phyloP scores from a whole-genome alignment of 1,284 basidiomycete species.

The Takashimella tepidaria region DNA sequence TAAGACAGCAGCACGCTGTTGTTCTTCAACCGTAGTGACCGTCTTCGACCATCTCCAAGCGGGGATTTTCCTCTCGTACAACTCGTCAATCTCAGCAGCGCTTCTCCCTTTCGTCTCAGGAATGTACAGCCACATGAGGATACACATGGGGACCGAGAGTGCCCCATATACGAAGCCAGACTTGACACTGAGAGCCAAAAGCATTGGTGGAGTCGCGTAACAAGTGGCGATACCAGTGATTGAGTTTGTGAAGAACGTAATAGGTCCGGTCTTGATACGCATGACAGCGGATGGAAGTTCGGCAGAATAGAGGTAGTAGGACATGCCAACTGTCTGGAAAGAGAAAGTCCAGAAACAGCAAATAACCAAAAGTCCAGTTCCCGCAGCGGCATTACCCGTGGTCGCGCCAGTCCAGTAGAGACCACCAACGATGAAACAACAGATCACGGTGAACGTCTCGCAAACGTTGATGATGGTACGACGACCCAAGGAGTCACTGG shows the following conservation, averaged over 20 bases:
- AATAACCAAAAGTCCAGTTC: conserved; percentile 14
- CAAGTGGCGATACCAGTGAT: conserved; percentile 19
- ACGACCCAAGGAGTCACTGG: conserved; percentile 20
- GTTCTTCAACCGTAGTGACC: conserved; percentile 20
- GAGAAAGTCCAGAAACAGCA: conserved; percentile 23
- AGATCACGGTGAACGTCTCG: conserved; percentile 7
- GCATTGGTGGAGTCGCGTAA: conserved; percentile 26
- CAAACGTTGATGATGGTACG: conserved; percentile 6
- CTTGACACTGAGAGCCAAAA: conserved; percentile 14
- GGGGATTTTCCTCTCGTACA: conserved; percentile 40
- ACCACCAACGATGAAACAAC: conserved; percentile 18
- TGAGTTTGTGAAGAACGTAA: conserved; percentile 20
- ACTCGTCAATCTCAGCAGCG: conserved; percentile 39
- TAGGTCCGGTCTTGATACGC: conserved; percentile 22
- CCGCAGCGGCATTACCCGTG: conserved; percentile 12
- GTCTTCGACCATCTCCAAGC: conserved; percentile 42
- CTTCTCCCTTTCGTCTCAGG: conserved; percentile 30
- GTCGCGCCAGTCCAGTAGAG: conserved; percentile 17
- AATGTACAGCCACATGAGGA: conserved; percentile 23
- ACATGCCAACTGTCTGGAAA: conserved; percentile 18
- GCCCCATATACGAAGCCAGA: conserved; percentile 24
- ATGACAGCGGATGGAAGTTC: conserved; percentile 23
- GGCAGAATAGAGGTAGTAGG: conserved; percentile 22
- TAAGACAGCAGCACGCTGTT: not conserved
- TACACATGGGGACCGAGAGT: conserved; percentile 16